These are phyloP conservation scores for Rhododendron mucronatum DNA, from an alignment of 148 eudicot genomes.

Conservation along the genomic window DNA sequence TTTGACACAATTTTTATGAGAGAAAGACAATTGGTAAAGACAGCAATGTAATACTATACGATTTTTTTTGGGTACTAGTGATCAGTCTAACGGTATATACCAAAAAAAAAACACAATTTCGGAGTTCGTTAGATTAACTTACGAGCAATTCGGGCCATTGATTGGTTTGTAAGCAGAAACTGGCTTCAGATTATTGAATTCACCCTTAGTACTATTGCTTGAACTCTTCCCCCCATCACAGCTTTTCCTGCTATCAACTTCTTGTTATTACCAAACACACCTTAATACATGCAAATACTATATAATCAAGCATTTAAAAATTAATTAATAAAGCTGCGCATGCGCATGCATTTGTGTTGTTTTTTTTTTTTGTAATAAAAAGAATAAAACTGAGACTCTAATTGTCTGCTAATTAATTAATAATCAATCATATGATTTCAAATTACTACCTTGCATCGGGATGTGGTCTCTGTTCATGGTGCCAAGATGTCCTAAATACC, in stretches of 20 bases:
- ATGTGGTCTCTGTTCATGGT: slow-evolving; percentile 10
- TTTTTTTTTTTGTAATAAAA: too few relatives aligned
- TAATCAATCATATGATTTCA: background rate
- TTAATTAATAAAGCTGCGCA: background rate
- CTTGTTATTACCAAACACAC: background rate
- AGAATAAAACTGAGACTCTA: background rate
- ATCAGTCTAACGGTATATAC: background rate
- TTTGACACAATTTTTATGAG: background rate
- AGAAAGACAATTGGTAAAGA: background rate
- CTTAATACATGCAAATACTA: background rate
- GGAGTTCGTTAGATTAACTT: slow-evolving; percentile 11
- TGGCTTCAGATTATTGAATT: slow-evolving; percentile 21
- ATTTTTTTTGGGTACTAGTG: background rate
- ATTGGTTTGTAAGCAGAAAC: slow-evolving; percentile 29
- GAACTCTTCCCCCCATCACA: slow-evolving; percentile 27
- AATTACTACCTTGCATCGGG: slow-evolving; percentile 29
- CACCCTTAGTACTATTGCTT: slow-evolving; percentile 9
- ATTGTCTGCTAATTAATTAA: background rate
- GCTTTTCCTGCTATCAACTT: slow-evolving; percentile 33
- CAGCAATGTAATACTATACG: too few relatives aligned
- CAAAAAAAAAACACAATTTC: background rate
- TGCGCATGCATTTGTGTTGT: background rate
- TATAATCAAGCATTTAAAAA: background rate
- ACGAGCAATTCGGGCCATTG: slow-evolving; percentile 49
- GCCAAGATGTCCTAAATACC: slow-evolving; percentile 28